These are phyloP conservation scores for Fusarium clavum DNA, from an alignment of 2,329 filamentous ascomycete genomes.

Conservation along the genomic window DNA sequence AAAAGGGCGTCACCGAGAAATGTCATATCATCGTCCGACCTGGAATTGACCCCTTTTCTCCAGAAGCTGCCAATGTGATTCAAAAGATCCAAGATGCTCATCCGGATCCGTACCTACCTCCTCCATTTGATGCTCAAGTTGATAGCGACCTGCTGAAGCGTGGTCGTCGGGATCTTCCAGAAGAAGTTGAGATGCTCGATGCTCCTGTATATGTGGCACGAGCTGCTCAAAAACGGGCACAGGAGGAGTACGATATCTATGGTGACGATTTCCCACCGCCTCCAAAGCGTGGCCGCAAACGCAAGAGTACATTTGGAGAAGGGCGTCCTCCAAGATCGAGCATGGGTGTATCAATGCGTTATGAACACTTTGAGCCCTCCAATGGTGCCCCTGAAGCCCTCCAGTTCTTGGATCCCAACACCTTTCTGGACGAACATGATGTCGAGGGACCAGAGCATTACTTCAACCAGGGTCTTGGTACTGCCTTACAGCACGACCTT, in stretches of 20 bases:
- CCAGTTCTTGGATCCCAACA: conserved; percentile 58
- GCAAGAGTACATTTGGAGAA: conserved; percentile 19
- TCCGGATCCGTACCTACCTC: conserved; percentile 51
- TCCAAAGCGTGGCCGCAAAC: conserved; percentile 43
- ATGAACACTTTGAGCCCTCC: conserved; percentile 33
- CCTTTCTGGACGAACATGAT: conserved; percentile 51
- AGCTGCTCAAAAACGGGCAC: conserved; percentile 49
- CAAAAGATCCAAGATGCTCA: conserved; percentile 61
- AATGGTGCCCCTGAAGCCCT: conserved; percentile 41
- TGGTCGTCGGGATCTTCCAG: conserved; percentile 53
- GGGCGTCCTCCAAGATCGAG: conserved; percentile 17
- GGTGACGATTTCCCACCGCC: conserved; percentile 28
- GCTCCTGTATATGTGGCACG: conserved; percentile 63
- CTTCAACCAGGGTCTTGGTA: conserved; percentile 10
- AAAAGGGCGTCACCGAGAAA: conserved; percentile 57
- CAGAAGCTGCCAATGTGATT: conserved; percentile 57
- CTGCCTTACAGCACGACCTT: conserved; percentile 19
- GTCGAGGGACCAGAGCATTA: conserved; percentile 8
- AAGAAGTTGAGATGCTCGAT: conserved; percentile 61
- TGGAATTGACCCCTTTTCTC: conserved; percentile 56
- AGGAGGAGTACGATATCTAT: conserved; percentile 42
- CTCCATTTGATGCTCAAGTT: conserved; percentile 37
- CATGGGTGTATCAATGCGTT: conserved; percentile 28
- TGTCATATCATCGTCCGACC: conserved; percentile 59
- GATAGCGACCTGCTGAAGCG: conserved; percentile 40